These are phyloP conservation scores for Wickerhamomyces sp. DNA, from an alignment of 1,139 yeast genomes.

Conservation along the genomic window DNA sequence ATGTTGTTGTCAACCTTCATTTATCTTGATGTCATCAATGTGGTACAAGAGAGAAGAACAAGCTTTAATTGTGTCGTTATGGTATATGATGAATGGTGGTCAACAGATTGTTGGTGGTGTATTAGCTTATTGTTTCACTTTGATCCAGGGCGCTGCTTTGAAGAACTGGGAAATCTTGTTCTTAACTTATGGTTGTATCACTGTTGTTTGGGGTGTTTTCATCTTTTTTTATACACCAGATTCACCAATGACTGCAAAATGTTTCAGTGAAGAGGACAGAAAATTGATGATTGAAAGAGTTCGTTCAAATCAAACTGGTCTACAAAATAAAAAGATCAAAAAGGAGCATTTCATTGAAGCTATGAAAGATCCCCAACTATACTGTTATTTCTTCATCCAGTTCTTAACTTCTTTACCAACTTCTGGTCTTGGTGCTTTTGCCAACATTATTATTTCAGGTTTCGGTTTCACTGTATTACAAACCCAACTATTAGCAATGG, in stretches of 20 bases:
- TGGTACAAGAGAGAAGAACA: conserved; percentile 47
- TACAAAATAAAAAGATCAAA: conserved; percentile 52
- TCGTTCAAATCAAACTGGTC: conserved; percentile 46
- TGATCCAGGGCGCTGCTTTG: conserved; percentile 29
- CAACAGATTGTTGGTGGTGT: conserved; percentile 44
- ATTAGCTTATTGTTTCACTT: conserved; percentile 44
- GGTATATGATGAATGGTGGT: conserved; percentile 50
- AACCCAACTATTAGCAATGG: conserved; percentile 40
- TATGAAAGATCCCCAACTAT: conserved; percentile 39
- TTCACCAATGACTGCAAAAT: conserved; percentile 49
- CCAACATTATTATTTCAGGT: conserved; percentile 19
- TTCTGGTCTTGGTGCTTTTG: conserved; percentile 32
- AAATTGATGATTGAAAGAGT: conserved; percentile 46
- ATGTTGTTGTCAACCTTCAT: conserved; percentile 52
- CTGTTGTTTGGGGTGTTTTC: conserved; percentile 45
- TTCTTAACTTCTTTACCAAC: conserved; percentile 33
- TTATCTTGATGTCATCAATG: conserved; percentile 49
- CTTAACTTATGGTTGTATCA: conserved; percentile 43
- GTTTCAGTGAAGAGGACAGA: conserved; percentile 46
- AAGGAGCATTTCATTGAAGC: conserved; percentile 45
- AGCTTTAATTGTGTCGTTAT: conserved; percentile 34
- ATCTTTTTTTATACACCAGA: conserved; percentile 46
- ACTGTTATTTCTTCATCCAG: conserved; percentile 21
- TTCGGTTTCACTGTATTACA: conserved; percentile 35
- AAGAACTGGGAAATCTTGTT: conserved; percentile 48